These are phyloP conservation scores for Pseudopyrenochaeta lycopersici DNA, from an alignment of 2,329 filamentous ascomycete genomes.

Conservation along the genomic window DNA sequence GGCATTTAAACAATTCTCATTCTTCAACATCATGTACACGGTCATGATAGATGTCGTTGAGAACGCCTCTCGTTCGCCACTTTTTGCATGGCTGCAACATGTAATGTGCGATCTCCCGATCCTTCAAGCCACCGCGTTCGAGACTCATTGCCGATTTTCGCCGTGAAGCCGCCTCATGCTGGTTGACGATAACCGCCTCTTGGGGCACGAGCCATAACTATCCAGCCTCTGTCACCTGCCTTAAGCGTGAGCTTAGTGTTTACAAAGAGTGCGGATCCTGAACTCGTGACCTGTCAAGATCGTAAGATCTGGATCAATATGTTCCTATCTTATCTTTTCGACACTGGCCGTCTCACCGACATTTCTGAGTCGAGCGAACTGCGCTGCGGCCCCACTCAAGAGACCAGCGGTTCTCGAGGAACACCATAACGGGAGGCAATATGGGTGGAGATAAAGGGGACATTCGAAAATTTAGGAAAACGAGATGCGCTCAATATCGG, in stretches of 20 bases:
- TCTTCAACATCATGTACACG: background rate
- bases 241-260: constrained; percentile 15
- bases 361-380: constrained; percentile 36
- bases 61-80: constrained; percentile 5
- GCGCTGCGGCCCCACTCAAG: constrained; percentile 25
- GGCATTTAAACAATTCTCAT: background rate
- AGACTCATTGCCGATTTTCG: constrained; percentile 19
- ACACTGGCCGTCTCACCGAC: constrained; percentile 36
- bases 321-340: constrained; percentile 8
- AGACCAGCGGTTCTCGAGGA: constrained; percentile 9
- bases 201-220: constrained; percentile 17
- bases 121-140: constrained; percentile 17
- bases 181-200: constrained; percentile 27
- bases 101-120: constrained; percentile 15
- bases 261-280: constrained; percentile 13
- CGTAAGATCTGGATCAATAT: background rate
- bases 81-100: constrained; percentile 21
- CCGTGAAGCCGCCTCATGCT: constrained; percentile 10
- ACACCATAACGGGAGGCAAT: constrained; percentile 30
- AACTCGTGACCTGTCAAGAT: constrained; percentile 17
- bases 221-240: constrained; percentile 16
- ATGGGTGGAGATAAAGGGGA: constrained; percentile 29
- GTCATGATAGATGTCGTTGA: constrained; percentile 10
- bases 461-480: constrained; percentile 10
- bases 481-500: constrained; percentile 27